Conservation (phyloP, 176 grass and related monocot genomes). For the Hyparrhenia diplandra region DNA sequence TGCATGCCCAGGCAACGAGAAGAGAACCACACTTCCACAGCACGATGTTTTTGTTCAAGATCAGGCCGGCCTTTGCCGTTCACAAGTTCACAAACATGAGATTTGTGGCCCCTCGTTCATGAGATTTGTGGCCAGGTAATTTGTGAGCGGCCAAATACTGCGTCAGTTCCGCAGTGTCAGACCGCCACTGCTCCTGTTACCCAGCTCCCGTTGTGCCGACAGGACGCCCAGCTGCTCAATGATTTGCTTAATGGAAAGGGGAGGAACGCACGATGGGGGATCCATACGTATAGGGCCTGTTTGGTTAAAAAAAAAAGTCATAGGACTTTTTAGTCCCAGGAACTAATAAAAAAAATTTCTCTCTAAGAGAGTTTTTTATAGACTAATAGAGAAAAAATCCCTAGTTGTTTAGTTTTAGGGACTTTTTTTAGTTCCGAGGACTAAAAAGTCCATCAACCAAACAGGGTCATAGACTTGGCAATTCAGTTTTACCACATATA, state of each 20-base stretch:
- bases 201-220: constrained; percentile 23
- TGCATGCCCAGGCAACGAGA: not conserved
- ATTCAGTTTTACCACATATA: no score
- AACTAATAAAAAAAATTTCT: no score
- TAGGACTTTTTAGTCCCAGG: no score
- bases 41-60: not conserved
- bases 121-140: not conserved
- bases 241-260: not conserved
- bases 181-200: not conserved
- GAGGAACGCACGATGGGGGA: not conserved
- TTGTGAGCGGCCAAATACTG: constrained; percentile 1
- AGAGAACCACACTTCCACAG: not conserved
- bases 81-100: no score
- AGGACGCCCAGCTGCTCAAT: not conserved
- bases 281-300: no score
- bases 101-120: not conserved
- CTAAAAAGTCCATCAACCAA: no score
- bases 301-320: no score
- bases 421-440: no score
- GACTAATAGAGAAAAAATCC: no score
- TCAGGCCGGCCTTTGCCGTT: not conserved
- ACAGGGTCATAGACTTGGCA: no score
- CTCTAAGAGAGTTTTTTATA: no score
- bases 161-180: not conserved
- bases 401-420: no score